These are phyloP conservation scores for Capronia coronata DNA, from an alignment of 2,329 filamentous ascomycete genomes.

Conservation along the genomic window DNA sequence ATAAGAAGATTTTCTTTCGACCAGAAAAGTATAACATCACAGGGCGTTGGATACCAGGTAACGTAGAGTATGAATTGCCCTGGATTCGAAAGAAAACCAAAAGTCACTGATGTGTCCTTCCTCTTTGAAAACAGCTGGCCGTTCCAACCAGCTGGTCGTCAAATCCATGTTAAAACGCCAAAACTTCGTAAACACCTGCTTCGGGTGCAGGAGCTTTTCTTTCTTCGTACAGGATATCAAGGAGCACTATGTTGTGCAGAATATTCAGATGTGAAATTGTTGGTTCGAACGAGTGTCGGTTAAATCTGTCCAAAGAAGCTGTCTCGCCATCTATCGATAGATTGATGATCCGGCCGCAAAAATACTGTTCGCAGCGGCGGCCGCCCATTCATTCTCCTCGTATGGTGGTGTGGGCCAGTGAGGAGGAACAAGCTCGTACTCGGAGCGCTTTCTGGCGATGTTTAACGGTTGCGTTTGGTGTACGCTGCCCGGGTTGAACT, in stretches of 20 bases:
- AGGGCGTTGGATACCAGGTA: constrained; percentile 15
- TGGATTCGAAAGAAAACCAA: constrained; percentile 7
- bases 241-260: constrained; percentile 20
- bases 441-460: constrained; percentile 53
- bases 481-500: constrained; percentile 56
- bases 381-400: constrained; percentile 86
- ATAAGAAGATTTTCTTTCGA: constrained; percentile 12
- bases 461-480: constrained; percentile 60
- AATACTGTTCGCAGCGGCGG: constrained; percentile 73
- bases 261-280: constrained; percentile 16
- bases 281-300: constrained; percentile 16
- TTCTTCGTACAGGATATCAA: constrained; percentile 28
- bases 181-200: constrained; percentile 13
- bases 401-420: constrained; percentile 97
- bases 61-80: neutral
- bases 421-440: constrained; percentile 47
- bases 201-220: constrained; percentile 15
- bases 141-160: constrained; percentile 1
- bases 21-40: constrained; percentile 2
- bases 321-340: constrained; percentile 22
- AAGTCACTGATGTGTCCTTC: constrained; percentile 2
- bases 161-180: constrained; percentile 5
- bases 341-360: constrained; percentile 57
- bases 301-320: neutral
- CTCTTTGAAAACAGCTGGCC: constrained; percentile 1